Percentiles rank a stretch among this genome's conserved stretches.
Evolutionary conservation across 208 protist species (phyloP).

Genomic region (Naegleria gruberi): DNA sequence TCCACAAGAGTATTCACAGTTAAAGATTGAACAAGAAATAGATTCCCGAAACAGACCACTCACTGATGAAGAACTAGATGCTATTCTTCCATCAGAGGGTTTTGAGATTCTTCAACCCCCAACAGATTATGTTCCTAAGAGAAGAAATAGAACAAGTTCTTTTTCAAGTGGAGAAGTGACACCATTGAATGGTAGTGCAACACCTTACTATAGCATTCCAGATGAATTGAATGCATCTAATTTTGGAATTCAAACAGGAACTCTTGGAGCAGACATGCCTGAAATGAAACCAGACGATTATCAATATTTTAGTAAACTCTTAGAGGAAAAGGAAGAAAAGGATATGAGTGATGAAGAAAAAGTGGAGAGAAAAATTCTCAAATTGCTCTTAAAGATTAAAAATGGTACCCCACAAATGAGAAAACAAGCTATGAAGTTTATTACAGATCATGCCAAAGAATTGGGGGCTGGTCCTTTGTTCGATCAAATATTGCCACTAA

Average conservation of each 20-base stretch:
- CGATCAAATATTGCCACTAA: conserved; percentile 93
- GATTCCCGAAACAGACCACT: conserved; percentile 67
- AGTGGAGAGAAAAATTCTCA: conserved; percentile 91
- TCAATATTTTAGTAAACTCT: conserved; percentile 85
- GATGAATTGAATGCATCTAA: neutral
- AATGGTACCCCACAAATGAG: conserved; percentile 95
- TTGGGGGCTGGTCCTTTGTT: conserved; percentile 95
- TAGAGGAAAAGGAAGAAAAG: conserved; percentile 70
- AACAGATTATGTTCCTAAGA: neutral
- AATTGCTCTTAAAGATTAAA: conserved; percentile 96
- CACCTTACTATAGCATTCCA: conserved; percentile 3
- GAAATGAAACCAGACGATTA: conserved; percentile 91
- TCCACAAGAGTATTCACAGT: conserved; percentile 44
- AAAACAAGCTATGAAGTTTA: conserved; percentile 85
- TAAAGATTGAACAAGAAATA: conserved; percentile 50
- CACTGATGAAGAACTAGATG: conserved; percentile 74
- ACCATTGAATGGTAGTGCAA: neutral
- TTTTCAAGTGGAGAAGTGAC: neutral
- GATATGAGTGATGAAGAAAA: conserved; percentile 73
- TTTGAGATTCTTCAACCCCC: conserved; percentile 41
- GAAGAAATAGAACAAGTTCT: neutral
- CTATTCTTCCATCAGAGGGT: conserved; percentile 61
- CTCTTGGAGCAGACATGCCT: conserved; percentile 77
- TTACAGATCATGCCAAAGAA: conserved; percentile 93
- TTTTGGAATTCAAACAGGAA: conserved; percentile 43